phyloP scores from a whole-genome alignment of 2,329 filamentous ascomycete genomes.

The Neonectria hederae region DNA sequence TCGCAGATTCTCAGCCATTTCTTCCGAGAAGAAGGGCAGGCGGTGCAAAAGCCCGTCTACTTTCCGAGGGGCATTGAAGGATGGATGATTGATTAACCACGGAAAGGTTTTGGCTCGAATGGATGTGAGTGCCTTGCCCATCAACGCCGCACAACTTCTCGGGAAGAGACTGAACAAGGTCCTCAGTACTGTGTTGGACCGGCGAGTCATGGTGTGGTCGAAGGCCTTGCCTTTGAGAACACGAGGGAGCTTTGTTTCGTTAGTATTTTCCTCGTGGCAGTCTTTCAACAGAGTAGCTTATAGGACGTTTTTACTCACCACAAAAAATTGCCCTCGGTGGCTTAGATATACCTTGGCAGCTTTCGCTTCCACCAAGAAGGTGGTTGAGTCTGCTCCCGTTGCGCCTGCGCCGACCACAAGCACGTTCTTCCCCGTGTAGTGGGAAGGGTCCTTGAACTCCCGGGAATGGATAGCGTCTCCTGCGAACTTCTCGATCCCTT shows the following conservation, averaged over 20 bases:
- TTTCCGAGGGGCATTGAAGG: slow-evolving; percentile 25
- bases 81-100: slow-evolving; percentile 26
- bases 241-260: slow-evolving; percentile 38
- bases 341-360: slow-evolving; percentile 54
- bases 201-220: slow-evolving; percentile 47
- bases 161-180: slow-evolving; percentile 25
- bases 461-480: slow-evolving; percentile 53
- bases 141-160: slow-evolving; percentile 19
- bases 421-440: slow-evolving; percentile 54
- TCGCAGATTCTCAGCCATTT: slow-evolving; percentile 42
- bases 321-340: slow-evolving; percentile 47
- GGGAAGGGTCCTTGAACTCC: slow-evolving; percentile 44
- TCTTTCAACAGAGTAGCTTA: too few relatives aligned
- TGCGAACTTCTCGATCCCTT: slow-evolving; percentile 50
- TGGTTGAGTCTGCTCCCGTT: slow-evolving; percentile 45
- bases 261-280: neutral
- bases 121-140: slow-evolving; percentile 30
- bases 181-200: slow-evolving; percentile 36
- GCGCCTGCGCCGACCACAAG: slow-evolving; percentile 57
- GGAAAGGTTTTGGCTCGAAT: slow-evolving; percentile 36
- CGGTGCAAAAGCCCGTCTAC: slow-evolving; percentile 37
- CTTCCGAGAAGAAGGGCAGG: slow-evolving; percentile 42
- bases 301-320: slow-evolving; percentile 30
- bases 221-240: slow-evolving; percentile 46
- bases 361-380: slow-evolving; percentile 43